Conservation (phyloP, 192 early-diverging fungal genomes). For the Pilobolus umbonatus region DNA sequence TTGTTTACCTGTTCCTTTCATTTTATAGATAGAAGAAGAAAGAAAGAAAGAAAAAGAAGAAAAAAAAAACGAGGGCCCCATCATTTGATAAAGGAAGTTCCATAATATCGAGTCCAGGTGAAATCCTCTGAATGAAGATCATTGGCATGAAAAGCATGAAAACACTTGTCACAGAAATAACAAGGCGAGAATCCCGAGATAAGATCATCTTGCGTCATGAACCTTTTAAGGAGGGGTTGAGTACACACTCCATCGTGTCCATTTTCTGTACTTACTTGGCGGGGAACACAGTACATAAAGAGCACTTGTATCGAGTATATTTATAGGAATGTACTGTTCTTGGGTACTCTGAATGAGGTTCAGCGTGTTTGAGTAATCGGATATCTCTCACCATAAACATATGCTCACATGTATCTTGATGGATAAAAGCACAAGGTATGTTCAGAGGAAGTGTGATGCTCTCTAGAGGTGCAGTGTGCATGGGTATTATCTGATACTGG, state of each 20-base stretch:
- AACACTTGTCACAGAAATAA: conserved; percentile 4
- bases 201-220: conserved; percentile 11
- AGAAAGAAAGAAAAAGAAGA: not conserved
- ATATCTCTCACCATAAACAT: conserved; percentile 6
- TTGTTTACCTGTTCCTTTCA: conserved; percentile 4
- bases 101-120: not conserved
- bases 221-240: not conserved
- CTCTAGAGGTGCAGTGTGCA: too few species aligned
- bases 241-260: not conserved
- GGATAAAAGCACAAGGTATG: conserved; percentile 6
- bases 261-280: conserved; percentile 4
- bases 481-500: too few species aligned
- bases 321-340: not conserved
- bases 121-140: not conserved
- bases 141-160: not conserved
- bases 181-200: conserved; percentile 10
- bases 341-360: not conserved
- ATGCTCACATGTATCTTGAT: conserved; percentile 12
- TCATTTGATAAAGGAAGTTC: not conserved
- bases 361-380: not conserved
- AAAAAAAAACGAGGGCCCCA: not conserved
- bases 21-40: not conserved
- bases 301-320: conserved; percentile 10
- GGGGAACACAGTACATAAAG: conserved; percentile 10
- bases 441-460: not conserved